Percentiles rank a stretch among this genome's conserved stretches.
Conservation (phyloP, 2,329 filamentous ascomycete species). For the Metarhizium humberi region DNA sequence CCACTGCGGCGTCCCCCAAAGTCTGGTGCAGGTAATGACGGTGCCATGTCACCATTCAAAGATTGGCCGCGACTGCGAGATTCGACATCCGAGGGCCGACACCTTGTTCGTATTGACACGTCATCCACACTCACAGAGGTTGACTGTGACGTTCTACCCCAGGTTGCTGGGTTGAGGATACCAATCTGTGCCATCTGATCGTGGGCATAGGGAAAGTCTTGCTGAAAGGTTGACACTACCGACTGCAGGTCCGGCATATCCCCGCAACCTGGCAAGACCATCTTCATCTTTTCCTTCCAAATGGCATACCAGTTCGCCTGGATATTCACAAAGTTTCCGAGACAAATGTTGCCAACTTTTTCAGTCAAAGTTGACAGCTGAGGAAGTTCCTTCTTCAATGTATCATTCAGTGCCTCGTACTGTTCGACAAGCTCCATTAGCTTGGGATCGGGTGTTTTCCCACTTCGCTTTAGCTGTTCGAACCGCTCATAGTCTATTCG, state of each 20-base stretch:
- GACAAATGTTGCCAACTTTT: constrained; percentile 71
- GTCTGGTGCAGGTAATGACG: constrained; percentile 55
- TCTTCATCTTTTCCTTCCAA: constrained; percentile 74
- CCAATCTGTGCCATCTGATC: constrained; percentile 61
- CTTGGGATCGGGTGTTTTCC: constrained; percentile 82
- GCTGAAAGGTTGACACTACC: constrained; percentile 68
- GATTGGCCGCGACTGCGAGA: constrained; percentile 51
- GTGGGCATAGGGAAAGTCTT: constrained; percentile 70
- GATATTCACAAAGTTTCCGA: constrained; percentile 75
- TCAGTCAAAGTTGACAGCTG: constrained; percentile 74
- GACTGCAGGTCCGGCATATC: constrained; percentile 60
- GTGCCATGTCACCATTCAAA: constrained; percentile 52
- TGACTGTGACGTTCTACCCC: constrained; percentile 47
- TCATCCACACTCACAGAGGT: constrained; percentile 47
- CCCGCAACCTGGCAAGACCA: constrained; percentile 55
- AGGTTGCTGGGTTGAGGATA: constrained; percentile 68
- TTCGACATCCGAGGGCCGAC: constrained; percentile 38
- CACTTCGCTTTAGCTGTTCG: constrained; percentile 65
- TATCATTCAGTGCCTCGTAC: constrained; percentile 85
- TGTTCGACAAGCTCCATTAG: constrained; percentile 76
- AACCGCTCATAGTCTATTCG: constrained; percentile 80
- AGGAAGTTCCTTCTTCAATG: constrained; percentile 85
- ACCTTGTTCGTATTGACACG: constrained; percentile 37
- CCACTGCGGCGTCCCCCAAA: constrained; percentile 57
- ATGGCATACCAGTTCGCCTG: constrained; percentile 76